Conservation (phyloP, 192 early-diverging fungal genomes). For the Coemansia sp. region DNA sequence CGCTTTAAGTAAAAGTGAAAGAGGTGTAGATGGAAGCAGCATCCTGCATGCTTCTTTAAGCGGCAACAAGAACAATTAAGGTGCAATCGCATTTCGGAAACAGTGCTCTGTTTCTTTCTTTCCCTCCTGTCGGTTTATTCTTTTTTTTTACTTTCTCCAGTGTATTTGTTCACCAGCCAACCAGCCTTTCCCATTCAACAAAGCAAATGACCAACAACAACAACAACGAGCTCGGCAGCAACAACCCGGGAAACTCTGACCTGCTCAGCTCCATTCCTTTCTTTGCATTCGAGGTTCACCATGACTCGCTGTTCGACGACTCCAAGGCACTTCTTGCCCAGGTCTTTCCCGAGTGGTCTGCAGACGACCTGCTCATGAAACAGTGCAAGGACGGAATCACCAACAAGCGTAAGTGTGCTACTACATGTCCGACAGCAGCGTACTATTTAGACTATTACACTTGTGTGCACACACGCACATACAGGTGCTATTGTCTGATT, state of each 20-base stretch:
- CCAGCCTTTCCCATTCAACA: background rate
- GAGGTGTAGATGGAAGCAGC: background rate
- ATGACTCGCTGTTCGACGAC: constrained; percentile 66
- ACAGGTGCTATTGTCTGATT: too few species aligned
- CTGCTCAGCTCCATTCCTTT: constrained; percentile 44
- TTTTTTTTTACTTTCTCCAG: background rate
- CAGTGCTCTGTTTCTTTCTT: background rate
- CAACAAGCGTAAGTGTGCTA: constrained; percentile 62
- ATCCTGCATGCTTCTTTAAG: background rate
- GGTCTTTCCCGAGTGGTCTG: constrained; percentile 67
- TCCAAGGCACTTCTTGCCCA: constrained; percentile 55
- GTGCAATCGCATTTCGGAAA: background rate
- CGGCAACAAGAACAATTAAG: background rate
- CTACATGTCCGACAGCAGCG: background rate
- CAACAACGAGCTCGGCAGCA: background rate
- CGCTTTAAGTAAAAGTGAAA: background rate
- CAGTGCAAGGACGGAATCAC: constrained; percentile 84
- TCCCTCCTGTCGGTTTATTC: constrained; percentile 9
- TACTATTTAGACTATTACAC: constrained; percentile 2
- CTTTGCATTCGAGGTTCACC: constrained; percentile 40
- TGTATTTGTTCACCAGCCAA: background rate
- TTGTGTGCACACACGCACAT: too few species aligned
- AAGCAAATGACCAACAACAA: constrained; percentile 32
- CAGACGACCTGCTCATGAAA: constrained; percentile 59
- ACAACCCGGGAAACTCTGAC: background rate